Evolutionary conservation across 192 early-diverging fungal genomes (phyloP), one percentile per base, ranked within the genome.

Genomic region (Coemansia erecta): DNA sequence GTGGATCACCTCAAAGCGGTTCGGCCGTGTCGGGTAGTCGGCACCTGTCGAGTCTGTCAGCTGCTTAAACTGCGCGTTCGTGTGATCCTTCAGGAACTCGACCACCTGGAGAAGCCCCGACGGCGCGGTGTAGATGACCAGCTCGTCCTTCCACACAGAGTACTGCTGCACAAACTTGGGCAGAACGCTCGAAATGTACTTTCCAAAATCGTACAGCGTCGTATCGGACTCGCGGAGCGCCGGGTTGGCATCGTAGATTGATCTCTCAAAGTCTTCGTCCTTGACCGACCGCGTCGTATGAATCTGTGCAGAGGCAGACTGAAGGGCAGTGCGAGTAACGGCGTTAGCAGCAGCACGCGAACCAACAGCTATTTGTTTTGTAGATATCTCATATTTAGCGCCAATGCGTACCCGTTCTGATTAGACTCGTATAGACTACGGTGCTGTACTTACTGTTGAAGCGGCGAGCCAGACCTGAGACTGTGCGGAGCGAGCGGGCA

Each of bases 1-100:
- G 82, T 99, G 95, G 19, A 99, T 94, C 39, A 99, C 85, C 72
- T 99, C 97, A 61, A 99, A 99, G 35, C 97, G 89, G 83, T 99
- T 94, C 17, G 84, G 65, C 52, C 91, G 84, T 45, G 90, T 85
- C 22, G 97, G 97, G 72, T 87, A 97, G 68, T 99, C 97, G 13
- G 90, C 90, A 33, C 87, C 97, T n/a, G 88, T 84, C 28, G 92
- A 83, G 76, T 99, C 95, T 26, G 85, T 81, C 31, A 93, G 71
- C 68, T 94, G 92, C 79, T 97, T 95, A 80, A 93, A 97, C 78
- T 97, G 93, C 58, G 84, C 74, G 46, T 88, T 89, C 41, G 89
- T 90, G 82, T 98, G 93, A 72, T 97, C 93, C 58, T 92, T 88
- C 59, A 99, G 83, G 63, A 99, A 99, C 67, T 85, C 83, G 68